Base-by-base conservation (phyloP, 2,329 filamentous ascomycete genomes). In the Penicillium occitanis region DNA sequence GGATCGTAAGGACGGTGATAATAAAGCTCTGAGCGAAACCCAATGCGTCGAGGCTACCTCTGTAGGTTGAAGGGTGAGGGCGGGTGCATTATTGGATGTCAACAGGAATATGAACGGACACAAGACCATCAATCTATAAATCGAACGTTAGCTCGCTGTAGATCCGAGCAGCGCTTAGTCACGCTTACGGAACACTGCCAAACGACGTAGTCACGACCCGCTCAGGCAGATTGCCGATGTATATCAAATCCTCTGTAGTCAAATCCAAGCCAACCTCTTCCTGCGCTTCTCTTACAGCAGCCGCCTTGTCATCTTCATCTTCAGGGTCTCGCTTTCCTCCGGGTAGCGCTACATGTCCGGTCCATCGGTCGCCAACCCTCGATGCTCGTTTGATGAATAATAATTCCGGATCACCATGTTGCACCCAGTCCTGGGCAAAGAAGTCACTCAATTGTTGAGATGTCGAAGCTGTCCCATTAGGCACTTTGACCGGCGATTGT, bases 331-430 rank as follows among this genome's bases (percentile, higher is more conserved):
- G 79, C 72, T 88, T 88, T 1, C 89, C 89, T 25, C 89, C 89
- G 0, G 89, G 89, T 3, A 91, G 76, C 0, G 89, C 89, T 65
- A 90, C 85, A 78, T 91, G 89, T 2, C 86, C 85, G 1, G 87
- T 90, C 89, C 89, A 91, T 66, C 88, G 81, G 74, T 91, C 89
- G 7, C 88, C 88, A 64, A 83, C 81, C 44, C 89, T 81, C 3
- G 87, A 83, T 2, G 89, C 86, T 55, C 89, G 81, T 73, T 91
- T 91, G 75, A 91, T 91, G 74, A 91, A 90, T 3, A 91, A 80
- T n/a, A 88, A 80, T 74, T 91, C 89, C 0, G 88, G 86, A 68
- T 88, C 86, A 28, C 88, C 88, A 73, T 88, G 78, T 69, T 85
- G 82, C 6, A 89, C 87, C 89, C 89, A 91, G 17, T 83, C 74